Base-by-base conservation (phyloP, 2,329 filamentous ascomycete genomes). In the Botrytis tulipae region DNA sequence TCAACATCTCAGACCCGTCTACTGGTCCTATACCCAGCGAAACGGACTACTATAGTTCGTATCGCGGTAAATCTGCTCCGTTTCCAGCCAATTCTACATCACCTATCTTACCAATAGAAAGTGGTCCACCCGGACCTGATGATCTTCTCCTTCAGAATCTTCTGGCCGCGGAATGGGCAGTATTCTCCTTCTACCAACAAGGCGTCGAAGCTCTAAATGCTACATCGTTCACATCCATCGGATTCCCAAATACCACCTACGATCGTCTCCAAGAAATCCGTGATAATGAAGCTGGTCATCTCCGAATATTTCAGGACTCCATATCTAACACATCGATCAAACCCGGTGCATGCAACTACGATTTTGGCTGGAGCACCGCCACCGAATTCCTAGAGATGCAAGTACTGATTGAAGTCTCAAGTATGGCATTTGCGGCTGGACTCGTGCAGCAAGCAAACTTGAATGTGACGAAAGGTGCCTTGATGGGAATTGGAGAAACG, bases 61-160 rank as follows among this genome's bases (percentile, higher is more conserved):
- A 83, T 74, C 80, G 77, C 44, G 80, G 81, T 51, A 80, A 77
- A 51, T 76, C 76, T 8, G 73, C 79, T 3, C 81, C 82, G 16
- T 84, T 83, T 75, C 83, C 83, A 5, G 83, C 78, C 18, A 83
- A 83, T 68, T 76, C 81, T 42, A 81, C 80, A 10, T 78, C 77
- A 70, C 77, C 82, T 20, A 78, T 84, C 66, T 71, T 82, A 1
- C 76, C 79, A 16, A 82, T 79, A 1, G 73, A 72, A 1, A 75
- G 71, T 14, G 82, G 80, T 1, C 75, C 80, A n/a, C 78, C 82
- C 1, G 83, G 78, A 3, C 77, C 78, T 6, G 84, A 85, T 66
- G 84, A 85, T 72, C 74, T 82, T 16, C 80, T 85, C 20, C 85
- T 82, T 77, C 84, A 85, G 76, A 85, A 85, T 73, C 80, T 86